These are phyloP conservation scores for Carallia brachiata DNA, from an alignment of 345 rosid species.

Conservation along the genomic window DNA sequence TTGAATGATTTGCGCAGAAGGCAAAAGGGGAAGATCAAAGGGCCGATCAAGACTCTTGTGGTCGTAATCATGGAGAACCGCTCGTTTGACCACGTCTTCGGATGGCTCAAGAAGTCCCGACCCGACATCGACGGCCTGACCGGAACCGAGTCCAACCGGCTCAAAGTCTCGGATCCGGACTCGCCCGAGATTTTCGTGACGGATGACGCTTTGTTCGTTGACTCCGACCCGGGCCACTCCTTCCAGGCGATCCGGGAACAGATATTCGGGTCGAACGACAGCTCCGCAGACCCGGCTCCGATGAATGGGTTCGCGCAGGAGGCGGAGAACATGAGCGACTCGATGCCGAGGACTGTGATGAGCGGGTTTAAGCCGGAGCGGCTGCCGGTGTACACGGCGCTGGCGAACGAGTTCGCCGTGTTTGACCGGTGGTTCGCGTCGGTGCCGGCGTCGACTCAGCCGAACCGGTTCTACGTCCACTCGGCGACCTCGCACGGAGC, in stretches of 20 bases:
- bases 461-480: conserved; percentile 95
- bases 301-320: conserved; percentile 96
- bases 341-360: conserved; percentile 70
- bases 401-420: conserved; percentile 82
- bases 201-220: conserved; percentile 75
- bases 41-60: conserved; percentile 92
- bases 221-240: conserved; percentile 98
- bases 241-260: conserved; percentile 95
- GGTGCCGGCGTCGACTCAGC: conserved; percentile 96
- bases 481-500: conserved; percentile 98
- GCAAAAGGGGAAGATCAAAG: conserved; percentile 49
- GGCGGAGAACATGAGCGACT: conserved; percentile 61
- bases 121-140: conserved; percentile 87
- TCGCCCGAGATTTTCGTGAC: conserved; percentile 58
- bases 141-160: conserved; percentile 64
- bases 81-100: conserved; percentile 88
- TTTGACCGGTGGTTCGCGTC: conserved; percentile 99
- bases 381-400: conserved; percentile 69
- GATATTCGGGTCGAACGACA: conserved; percentile 78
- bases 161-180: conserved; percentile 56
- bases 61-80: conserved; percentile 96
- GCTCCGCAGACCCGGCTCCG: conserved; percentile 45
- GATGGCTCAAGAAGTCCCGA: conserved; percentile 88
- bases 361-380: conserved; percentile 71
- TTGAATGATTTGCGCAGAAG: conserved; percentile 25